Percentiles rank a stretch among this genome's conserved stretches.
phyloP scores from a whole-genome alignment of 176 grass and related monocot genomes.

The Leersia perrieri region DNA sequence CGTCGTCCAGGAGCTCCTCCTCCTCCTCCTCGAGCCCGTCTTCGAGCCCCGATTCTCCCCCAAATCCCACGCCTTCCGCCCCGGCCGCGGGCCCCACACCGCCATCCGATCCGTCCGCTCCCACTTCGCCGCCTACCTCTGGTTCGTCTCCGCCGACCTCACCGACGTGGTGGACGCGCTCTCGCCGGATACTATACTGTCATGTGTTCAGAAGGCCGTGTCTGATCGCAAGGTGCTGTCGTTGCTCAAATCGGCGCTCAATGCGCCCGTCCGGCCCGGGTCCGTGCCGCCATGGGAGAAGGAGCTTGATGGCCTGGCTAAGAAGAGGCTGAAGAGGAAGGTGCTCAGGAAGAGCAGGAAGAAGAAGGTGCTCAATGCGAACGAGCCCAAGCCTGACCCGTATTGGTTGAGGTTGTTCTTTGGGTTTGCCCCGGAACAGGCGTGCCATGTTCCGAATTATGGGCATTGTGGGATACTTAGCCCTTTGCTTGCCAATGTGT shows the following conservation, averaged over 20 bases:
- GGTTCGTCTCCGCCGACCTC: slow-evolving; percentile 88
- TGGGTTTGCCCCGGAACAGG: slow-evolving; percentile 71
- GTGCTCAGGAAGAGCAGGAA: slow-evolving; percentile 79
- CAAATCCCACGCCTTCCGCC: slow-evolving; percentile 87
- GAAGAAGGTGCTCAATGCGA: slow-evolving; percentile 73
- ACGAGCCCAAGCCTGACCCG: slow-evolving; percentile 81
- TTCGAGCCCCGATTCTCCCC: slow-evolving; percentile 85
- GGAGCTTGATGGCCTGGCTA: slow-evolving; percentile 49
- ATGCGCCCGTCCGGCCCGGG: slow-evolving; percentile 41
- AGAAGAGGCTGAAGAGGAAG: slow-evolving; percentile 93
- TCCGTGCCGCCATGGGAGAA: slow-evolving; percentile 33
- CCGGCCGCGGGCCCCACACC: slow-evolving; percentile 72
- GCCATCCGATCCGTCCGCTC: slow-evolving; percentile 54
- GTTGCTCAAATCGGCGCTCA: slow-evolving; percentile 77
- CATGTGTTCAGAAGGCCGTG: slow-evolving; percentile 43
- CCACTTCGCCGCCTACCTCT: slow-evolving; percentile 82
- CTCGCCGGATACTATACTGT: slow-evolving; percentile 56
- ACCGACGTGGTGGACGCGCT: slow-evolving; percentile 49
- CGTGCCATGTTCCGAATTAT: slow-evolving; percentile 47
- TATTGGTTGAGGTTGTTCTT: slow-evolving; percentile 92
- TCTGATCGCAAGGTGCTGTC: slow-evolving; percentile 51
- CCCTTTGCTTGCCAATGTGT: slow-evolving; percentile 83
- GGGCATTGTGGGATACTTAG: slow-evolving; percentile 85
- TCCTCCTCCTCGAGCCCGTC: slow-evolving; percentile 78
- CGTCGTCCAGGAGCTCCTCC: slow-evolving; percentile 85